phyloP scores from a whole-genome alignment of 2,329 filamentous ascomycete species.

The Didymella segeticola region DNA sequence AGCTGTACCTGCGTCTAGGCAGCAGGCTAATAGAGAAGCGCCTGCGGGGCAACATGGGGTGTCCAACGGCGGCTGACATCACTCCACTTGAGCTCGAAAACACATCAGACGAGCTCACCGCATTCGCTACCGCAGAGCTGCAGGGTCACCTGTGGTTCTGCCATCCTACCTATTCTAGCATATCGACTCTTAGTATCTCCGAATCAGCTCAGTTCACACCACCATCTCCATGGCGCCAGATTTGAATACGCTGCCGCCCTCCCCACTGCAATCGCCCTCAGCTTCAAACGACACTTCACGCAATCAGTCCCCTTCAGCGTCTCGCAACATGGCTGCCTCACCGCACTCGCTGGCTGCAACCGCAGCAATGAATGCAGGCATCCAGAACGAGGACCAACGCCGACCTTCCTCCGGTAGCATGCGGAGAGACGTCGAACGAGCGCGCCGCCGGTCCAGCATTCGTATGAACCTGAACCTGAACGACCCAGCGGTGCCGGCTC shows the following conservation, averaged over 20 bases:
- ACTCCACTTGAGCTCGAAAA: background rate
- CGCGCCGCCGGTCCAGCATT: conserved; percentile 71
- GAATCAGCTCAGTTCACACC: conserved; percentile 16
- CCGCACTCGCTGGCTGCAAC: conserved; percentile 77
- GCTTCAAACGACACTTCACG: conserved; percentile 29
- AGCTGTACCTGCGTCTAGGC: conserved; percentile 12
- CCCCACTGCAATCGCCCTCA: conserved; percentile 49
- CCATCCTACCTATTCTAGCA: background rate
- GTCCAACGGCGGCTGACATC: background rate
- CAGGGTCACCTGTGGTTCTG: conserved; percentile 9
- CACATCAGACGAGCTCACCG: conserved; percentile 13
- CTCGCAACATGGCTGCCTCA: conserved; percentile 61
- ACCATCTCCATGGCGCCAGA: conserved; percentile 57
- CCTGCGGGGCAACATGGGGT: conserved; percentile 3
- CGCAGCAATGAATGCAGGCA: conserved; percentile 77
- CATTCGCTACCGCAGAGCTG: conserved; percentile 2
- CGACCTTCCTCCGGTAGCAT: conserved; percentile 59
- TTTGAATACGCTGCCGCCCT: conserved; percentile 65
- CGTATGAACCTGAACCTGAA: conserved; percentile 77
- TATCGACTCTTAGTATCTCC: background rate
- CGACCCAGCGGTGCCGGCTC: conserved; percentile 70
- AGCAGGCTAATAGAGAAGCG: background rate
- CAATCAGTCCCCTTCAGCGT: conserved; percentile 43
- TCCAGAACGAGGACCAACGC: conserved; percentile 65
- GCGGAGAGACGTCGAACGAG: conserved; percentile 47